Percentiles rank a stretch among this genome's conserved stretches.
These are phyloP conservation scores for Anisodus acutangulus DNA, from an alignment of 257 asterid species.

Conservation along the genomic window DNA sequence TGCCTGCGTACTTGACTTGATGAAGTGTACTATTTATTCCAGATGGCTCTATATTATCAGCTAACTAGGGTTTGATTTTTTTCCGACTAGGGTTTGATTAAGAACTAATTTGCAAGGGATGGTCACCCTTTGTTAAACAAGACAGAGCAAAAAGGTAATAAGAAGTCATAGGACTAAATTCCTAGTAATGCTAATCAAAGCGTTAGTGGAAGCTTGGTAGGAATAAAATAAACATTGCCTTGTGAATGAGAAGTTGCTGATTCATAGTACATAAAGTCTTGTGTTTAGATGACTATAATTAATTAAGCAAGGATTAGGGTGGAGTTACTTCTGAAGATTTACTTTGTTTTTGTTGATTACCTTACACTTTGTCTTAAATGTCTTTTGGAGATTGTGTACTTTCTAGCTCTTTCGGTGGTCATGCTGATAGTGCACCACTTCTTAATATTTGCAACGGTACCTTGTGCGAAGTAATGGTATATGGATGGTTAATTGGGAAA, in stretches of 20 bases:
- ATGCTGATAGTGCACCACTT: not conserved
- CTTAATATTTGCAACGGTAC: slow-evolving; percentile 2
- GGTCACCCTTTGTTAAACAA: not conserved
- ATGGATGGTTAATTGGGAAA: not conserved
- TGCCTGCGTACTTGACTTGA: not conserved
- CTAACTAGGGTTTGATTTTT: slow-evolving; percentile 9
- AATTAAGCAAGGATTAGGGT: not conserved
- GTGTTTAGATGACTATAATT: not conserved
- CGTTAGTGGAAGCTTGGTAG: not conserved
- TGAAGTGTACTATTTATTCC: not conserved
- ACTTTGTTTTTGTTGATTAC: not conserved
- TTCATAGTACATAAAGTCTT: not conserved
- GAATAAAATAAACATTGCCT: not conserved
- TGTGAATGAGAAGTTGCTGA: not conserved
- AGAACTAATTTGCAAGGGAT: not conserved
- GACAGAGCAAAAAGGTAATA: not conserved
- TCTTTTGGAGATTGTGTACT: not conserved
- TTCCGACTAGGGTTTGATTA: not conserved
- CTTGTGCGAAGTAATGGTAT: not conserved
- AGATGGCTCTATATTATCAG: not conserved
- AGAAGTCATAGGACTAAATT: slow-evolving; percentile 14
- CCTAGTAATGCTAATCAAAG: slow-evolving; percentile 3
- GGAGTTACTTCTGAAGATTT: not conserved
- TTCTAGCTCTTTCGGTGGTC: not conserved
- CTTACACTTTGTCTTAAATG: not conserved